These are phyloP conservation scores for Centella asiatica DNA, from an alignment of 129 eudicot species.

Conservation along the genomic window DNA sequence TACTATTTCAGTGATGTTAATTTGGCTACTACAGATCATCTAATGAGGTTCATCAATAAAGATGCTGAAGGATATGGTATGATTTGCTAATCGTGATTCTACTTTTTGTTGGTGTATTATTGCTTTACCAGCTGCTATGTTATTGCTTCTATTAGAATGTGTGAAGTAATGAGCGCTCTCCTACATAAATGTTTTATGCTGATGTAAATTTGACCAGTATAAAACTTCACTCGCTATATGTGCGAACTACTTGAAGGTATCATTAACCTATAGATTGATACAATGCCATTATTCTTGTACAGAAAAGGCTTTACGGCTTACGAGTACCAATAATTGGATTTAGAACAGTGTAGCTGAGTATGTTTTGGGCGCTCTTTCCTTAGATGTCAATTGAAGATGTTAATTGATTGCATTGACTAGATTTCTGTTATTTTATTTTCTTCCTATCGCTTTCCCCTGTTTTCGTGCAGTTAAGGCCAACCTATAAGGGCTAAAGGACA, in stretches of 20 bases:
- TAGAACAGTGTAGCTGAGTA: too few species aligned
- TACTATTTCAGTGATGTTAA: conserved; percentile 94
- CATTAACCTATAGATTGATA: not conserved
- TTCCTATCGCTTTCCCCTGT: not conserved
- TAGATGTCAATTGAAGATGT: not conserved
- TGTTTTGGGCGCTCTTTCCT: too few species aligned
- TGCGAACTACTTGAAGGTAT: not conserved
- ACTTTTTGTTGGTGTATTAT: not conserved
- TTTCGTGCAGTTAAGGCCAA: not conserved
- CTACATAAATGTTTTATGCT: too few species aligned
- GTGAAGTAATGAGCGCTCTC: too few species aligned
- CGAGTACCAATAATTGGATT: too few species aligned
- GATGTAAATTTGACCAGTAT: not conserved
- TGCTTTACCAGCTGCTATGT: not conserved
- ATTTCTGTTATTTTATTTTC: not conserved
- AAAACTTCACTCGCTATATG: too few species aligned
- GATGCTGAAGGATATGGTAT: conserved; percentile 93
- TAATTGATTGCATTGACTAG: not conserved
- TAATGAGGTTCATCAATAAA: conserved; percentile 67
- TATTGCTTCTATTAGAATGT: not conserved
- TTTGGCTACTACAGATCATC: conserved; percentile 94
- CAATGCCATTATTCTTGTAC: not conserved
- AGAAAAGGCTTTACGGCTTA: not conserved
- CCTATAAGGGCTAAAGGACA: not conserved
- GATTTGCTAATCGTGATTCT: not conserved